phyloP scores from a whole-genome alignment of 257 asterid genomes.

The Solanum acaule region DNA sequence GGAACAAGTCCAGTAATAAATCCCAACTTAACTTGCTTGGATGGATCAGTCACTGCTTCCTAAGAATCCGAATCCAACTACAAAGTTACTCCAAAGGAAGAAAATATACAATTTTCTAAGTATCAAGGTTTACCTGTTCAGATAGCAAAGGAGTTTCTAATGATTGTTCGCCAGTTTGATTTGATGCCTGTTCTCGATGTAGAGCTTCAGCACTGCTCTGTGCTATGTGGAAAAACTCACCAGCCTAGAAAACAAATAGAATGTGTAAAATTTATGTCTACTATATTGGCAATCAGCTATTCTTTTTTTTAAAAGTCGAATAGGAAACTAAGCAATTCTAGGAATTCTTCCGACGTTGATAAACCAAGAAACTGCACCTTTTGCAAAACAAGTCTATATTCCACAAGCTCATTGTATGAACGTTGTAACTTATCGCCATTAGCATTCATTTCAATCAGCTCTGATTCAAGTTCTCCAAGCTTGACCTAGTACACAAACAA shows the following conservation, averaged over 20 bases:
- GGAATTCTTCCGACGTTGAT: not conserved
- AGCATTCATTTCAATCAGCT: conserved; percentile 75
- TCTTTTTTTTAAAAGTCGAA: not conserved
- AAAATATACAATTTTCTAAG: not conserved
- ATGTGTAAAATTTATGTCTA: not conserved
- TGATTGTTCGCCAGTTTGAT: conserved; percentile 75
- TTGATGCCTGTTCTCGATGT: conserved; percentile 59
- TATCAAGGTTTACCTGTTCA: conserved; percentile 47
- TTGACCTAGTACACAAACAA: conserved; percentile 16
- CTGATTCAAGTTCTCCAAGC: conserved; percentile 75
- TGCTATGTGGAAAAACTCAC: conserved; percentile 75
- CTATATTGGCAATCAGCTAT: not conserved
- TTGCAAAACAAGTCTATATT: conserved; percentile 72
- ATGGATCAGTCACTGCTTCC: conserved; percentile 56
- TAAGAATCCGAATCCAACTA: conserved; percentile 13
- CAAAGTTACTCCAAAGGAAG: not conserved
- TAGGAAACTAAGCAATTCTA: not conserved
- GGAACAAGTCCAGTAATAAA: conserved; percentile 87
- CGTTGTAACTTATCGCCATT: conserved; percentile 72
- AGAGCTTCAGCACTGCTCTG: conserved; percentile 75
- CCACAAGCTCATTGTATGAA: conserved; percentile 72
- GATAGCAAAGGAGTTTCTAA: conserved; percentile 76
- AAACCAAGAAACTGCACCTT: conserved; percentile 33
- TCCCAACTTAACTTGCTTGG: conserved; percentile 97
- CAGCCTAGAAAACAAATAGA: conserved; percentile 49